Percentiles rank a stretch among this genome's conserved stretches.
These are phyloP conservation scores for Ceriops decandra DNA, from an alignment of 345 rosid genomes.

Conservation along the genomic window DNA sequence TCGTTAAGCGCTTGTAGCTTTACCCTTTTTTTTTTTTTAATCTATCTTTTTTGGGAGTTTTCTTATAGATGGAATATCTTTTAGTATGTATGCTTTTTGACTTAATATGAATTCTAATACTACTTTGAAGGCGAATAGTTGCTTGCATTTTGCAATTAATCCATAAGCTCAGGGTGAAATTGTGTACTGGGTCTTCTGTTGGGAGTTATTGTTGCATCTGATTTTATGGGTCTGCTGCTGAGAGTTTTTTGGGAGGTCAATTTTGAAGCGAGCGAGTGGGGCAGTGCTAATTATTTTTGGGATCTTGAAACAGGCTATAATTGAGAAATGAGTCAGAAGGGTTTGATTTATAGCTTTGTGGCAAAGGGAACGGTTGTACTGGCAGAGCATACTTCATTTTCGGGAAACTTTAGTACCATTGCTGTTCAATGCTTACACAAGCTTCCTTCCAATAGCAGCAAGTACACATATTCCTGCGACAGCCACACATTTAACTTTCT, in stretches of 20 bases:
- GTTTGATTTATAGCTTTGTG: conserved; percentile 94
- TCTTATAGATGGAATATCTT: neutral
- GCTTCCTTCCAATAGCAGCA: conserved; percentile 90
- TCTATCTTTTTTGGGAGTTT: too few relatives aligned
- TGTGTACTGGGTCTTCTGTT: neutral
- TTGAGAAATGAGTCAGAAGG: conserved; percentile 66
- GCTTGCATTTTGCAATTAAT: neutral
- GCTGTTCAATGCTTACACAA: conserved; percentile 97
- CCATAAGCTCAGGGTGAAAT: neutral
- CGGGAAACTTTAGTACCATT: conserved; percentile 94
- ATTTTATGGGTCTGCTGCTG: too few relatives aligned
- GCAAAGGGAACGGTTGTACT: conserved; percentile 88
- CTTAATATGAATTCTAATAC: too few relatives aligned
- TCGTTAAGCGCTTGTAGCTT: too few relatives aligned
- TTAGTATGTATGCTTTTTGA: neutral
- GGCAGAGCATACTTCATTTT: conserved; percentile 87
- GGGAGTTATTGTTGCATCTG: too few relatives aligned
- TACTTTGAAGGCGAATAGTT: neutral
- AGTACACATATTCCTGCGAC: conserved; percentile 88
- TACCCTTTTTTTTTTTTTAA: too few relatives aligned
- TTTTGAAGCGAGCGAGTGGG: too few relatives aligned
- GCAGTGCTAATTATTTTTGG: neutral
- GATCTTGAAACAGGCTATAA: conserved; percentile 10
- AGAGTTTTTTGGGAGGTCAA: too few relatives aligned
- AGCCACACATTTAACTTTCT: conserved; percentile 93